Evolutionary conservation across 371 early-diverging fungal genomes (phyloP).

Genomic region (Mucor mucedo): DNA sequence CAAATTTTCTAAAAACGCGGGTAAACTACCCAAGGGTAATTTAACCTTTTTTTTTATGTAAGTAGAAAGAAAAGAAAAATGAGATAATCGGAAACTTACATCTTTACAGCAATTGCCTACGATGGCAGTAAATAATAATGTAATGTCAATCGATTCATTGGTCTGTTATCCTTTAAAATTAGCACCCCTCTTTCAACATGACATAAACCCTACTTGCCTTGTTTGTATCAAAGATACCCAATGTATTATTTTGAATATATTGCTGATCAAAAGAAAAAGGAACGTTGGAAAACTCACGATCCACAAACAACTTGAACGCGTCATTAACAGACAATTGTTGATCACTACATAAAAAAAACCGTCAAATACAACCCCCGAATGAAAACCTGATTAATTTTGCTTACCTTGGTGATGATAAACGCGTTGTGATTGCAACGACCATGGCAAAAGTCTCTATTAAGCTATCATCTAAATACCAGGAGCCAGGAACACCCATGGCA

Average conservation of each 20-base stretch:
- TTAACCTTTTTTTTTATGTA: conserved; percentile 28
- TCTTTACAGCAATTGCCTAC: conserved; percentile 42
- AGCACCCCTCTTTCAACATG: not conserved
- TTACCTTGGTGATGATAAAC: conserved; percentile 26
- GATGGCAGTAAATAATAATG: conserved; percentile 41
- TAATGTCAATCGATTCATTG: conserved; percentile 22
- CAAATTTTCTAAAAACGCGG: conserved; percentile 44
- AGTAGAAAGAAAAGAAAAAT: not conserved
- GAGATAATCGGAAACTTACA: conserved; percentile 16
- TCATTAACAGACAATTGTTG: conserved; percentile 20
- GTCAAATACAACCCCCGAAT: too few species aligned
- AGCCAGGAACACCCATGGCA: not conserved
- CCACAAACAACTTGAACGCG: conserved; percentile 13
- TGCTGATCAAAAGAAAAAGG: conserved; percentile 3
- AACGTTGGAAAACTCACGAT: conserved; percentile 15
- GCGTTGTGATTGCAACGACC: conserved; percentile 24
- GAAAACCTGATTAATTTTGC: not conserved
- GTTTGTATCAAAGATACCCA: not conserved
- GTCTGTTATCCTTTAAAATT: not conserved
- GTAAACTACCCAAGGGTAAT: conserved; percentile 46
- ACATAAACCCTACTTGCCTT: not conserved
- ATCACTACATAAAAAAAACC: conserved; percentile 2
- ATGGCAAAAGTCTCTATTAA: conserved; percentile 24
- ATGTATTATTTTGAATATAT: conserved; percentile 1
- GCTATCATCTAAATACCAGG: conserved; percentile 27